These are phyloP conservation scores for Chenopodium quinoa DNA, from an alignment of 148 eudicot species.

Conservation along the genomic window DNA sequence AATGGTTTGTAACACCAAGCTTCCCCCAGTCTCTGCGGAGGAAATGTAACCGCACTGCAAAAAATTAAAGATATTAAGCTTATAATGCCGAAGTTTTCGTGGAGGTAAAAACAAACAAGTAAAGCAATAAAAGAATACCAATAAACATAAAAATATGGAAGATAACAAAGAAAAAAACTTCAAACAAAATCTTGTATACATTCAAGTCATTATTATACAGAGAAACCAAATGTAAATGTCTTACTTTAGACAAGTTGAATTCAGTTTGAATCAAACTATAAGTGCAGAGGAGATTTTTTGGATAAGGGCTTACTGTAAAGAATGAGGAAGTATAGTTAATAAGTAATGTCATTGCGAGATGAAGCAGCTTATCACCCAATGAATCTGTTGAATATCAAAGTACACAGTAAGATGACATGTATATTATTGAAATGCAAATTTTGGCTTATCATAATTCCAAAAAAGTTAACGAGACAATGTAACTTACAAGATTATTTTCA, in stretches of 20 bases:
- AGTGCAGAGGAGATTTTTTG: not conserved
- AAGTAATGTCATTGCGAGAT: constrained; percentile 31
- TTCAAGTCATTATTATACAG: too few relatives aligned
- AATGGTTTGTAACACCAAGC: not conserved
- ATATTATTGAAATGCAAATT: not conserved
- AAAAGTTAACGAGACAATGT: not conserved
- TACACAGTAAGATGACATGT: not conserved
- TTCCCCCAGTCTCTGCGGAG: constrained; percentile 10
- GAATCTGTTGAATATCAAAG: constrained; percentile 46
- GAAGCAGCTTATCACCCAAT: constrained; percentile 54
- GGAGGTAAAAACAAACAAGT: not conserved
- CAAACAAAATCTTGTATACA: too few relatives aligned
- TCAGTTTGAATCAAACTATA: not conserved
- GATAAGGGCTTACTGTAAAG: constrained; percentile 21
- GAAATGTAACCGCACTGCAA: constrained; percentile 18
- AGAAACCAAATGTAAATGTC: too few relatives aligned
- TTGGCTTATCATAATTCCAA: not conserved
- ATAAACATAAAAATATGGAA: too few relatives aligned
- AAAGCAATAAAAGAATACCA: too few relatives aligned
- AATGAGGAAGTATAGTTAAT: constrained; percentile 3
- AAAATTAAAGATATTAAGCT: not conserved
- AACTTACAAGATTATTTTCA: constrained; percentile 70
- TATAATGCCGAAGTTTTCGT: too few relatives aligned
- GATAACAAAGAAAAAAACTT: too few relatives aligned
- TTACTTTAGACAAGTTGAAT: too few relatives aligned